These are phyloP conservation scores for Fusarium proliferatum DNA, from an alignment of 2,329 filamentous ascomycete species.

Conservation along the genomic window DNA sequence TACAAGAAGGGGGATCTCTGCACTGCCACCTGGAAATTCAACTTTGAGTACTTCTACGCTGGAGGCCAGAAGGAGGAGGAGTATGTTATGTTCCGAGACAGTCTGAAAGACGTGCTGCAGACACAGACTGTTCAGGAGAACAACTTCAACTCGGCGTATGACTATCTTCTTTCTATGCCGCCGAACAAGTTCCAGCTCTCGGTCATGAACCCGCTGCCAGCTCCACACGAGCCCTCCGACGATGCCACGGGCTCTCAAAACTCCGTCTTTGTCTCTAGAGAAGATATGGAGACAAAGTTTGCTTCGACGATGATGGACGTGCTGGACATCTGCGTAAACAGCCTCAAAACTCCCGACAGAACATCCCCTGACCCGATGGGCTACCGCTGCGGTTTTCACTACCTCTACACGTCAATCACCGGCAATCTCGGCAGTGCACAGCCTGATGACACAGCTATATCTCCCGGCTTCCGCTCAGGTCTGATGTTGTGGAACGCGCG, in stretches of 20 bases:
- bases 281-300: neutral
- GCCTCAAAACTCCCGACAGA: neutral
- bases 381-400: constrained; percentile 6
- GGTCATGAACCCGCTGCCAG: neutral
- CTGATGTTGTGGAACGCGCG: constrained; percentile 7
- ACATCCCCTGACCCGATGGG: neutral
- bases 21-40: neutral
- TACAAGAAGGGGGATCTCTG: neutral
- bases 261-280: constrained; percentile 2
- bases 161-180: neutral
- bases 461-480: neutral
- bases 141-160: neutral
- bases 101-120: neutral
- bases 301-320: constrained; percentile 8
- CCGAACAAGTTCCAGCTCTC: neutral
- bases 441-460: neutral
- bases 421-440: neutral
- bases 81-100: neutral
- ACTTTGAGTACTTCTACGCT: constrained; percentile 1
- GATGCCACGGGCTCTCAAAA: constrained; percentile 2
- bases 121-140: neutral
- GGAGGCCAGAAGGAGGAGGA: neutral
- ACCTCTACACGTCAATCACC: neutral
- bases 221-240: neutral
- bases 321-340: neutral